These are phyloP conservation scores for Erodium moschatum DNA, from an alignment of 441 rosid genomes.

Conservation along the genomic window DNA sequence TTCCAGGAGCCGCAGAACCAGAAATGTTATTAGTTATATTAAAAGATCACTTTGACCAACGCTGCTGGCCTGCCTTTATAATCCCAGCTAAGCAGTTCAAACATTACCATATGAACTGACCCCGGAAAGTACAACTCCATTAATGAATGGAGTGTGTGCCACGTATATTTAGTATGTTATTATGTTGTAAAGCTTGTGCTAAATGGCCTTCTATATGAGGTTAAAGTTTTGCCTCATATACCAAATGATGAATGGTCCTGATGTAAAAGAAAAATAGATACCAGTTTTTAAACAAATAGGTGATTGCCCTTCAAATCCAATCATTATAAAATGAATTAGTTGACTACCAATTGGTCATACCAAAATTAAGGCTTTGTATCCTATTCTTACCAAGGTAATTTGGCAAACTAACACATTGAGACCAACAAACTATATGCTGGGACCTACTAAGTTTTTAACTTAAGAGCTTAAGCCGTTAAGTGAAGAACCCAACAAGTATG, in stretches of 20 bases:
- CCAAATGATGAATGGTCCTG: not conserved
- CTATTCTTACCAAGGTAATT: not conserved
- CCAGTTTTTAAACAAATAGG: not conserved
- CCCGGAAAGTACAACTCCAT: not conserved
- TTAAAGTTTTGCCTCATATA: not conserved
- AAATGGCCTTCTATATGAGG: not conserved
- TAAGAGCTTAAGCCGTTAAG: not conserved
- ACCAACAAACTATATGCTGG: conserved; percentile 1
- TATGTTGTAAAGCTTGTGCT: conserved; percentile 1
- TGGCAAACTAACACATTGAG: not conserved
- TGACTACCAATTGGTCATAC: not conserved
- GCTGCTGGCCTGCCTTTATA: not conserved
- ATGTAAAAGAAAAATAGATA: not conserved
- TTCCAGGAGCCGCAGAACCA: not conserved
- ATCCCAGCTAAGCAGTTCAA: not conserved
- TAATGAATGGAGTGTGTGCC: not conserved
- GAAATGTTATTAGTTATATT: not conserved
- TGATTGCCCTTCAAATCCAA: not conserved
- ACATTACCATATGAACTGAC: not conserved
- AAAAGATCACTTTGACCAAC: not conserved
- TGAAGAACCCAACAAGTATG: not conserved
- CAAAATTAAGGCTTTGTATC: not conserved
- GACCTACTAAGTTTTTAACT: not conserved
- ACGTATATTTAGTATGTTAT: not conserved
- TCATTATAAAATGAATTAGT: not conserved